A percentile compares a stretch with the other conserved stretches of the same genome.
These are phyloP conservation scores for Vitis hybrid DNA, from an alignment of 177 flowering plant species.

Conservation along the genomic window DNA sequence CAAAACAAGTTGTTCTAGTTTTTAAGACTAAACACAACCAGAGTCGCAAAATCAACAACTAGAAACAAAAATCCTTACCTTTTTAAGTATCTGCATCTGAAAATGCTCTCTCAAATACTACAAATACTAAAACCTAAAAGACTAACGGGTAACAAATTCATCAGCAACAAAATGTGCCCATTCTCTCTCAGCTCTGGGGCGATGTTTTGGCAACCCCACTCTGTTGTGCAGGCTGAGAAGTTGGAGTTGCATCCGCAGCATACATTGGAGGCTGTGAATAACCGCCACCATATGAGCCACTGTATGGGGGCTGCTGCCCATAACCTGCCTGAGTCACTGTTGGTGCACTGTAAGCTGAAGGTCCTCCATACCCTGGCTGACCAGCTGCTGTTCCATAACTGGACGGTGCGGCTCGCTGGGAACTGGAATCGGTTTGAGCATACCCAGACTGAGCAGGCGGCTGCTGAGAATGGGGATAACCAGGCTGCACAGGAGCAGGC, in stretches of 20 bases:
- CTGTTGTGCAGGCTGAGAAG: constrained; percentile 49
- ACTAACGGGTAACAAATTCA: background rate
- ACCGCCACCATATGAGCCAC: constrained; percentile 57
- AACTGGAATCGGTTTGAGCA: constrained; percentile 50
- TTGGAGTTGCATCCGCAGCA: constrained; percentile 48
- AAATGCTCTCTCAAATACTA: background rate
- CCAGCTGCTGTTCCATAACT: constrained; percentile 42
- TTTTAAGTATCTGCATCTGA: background rate
- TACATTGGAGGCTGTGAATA: constrained; percentile 67
- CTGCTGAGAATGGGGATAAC: constrained; percentile 61
- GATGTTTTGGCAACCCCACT: constrained; percentile 64
- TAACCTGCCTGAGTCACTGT: constrained; percentile 49
- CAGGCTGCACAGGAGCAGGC: constrained; percentile 45
- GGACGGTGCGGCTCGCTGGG: constrained; percentile 45
- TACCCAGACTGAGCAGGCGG: constrained; percentile 55
- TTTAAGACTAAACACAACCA: background rate
- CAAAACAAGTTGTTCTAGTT: too few species aligned
- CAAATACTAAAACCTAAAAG: background rate
- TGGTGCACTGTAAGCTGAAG: constrained; percentile 54
- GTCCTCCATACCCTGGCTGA: constrained; percentile 59
- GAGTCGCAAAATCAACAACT: background rate
- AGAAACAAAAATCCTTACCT: too few species aligned
- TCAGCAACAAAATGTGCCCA: background rate
- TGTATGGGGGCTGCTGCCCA: constrained; percentile 54
- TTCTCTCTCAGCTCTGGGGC: constrained; percentile 47